Evolutionary conservation across 2,329 filamentous ascomycete genomes (phyloP).

Genomic region (Coccinonectria pachysandricola): DNA sequence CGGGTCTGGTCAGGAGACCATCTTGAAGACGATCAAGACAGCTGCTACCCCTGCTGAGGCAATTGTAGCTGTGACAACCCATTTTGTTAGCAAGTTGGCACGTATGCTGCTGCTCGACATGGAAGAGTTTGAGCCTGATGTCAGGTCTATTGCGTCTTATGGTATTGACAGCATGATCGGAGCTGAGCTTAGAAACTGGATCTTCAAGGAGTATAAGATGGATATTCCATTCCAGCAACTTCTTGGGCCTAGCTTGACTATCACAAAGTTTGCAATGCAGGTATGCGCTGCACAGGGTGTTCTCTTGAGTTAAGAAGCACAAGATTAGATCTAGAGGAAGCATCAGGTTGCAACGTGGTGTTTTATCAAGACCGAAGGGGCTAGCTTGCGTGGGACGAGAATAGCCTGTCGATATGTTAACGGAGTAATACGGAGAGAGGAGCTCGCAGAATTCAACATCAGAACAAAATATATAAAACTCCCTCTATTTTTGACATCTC

Average conservation of each 20-base stretch:
- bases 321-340: too few relatives aligned
- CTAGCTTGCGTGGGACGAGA: too few relatives aligned
- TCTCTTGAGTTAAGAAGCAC: too few relatives aligned
- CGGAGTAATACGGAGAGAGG: too few relatives aligned
- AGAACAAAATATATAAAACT: too few relatives aligned
- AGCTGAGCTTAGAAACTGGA: slow-evolving; percentile 25
- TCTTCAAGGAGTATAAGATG: slow-evolving; percentile 25
- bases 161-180: slow-evolving; percentile 29
- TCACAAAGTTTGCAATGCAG: slow-evolving; percentile 7
- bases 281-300: slow-evolving; percentile 1
- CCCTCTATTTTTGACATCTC: too few relatives aligned
- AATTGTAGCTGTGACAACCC: slow-evolving; percentile 5
- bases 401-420: too few relatives aligned
- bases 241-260: slow-evolving; percentile 21
- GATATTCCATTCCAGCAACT: slow-evolving; percentile 30
- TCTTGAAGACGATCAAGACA: slow-evolving; percentile 7
- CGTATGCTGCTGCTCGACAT: slow-evolving; percentile 12
- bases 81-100: slow-evolving; percentile 10
- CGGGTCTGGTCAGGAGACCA: slow-evolving; percentile 5
- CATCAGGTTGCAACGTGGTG: too few relatives aligned
- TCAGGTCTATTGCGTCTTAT: slow-evolving; percentile 17
- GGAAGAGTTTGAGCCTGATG: slow-evolving; percentile 6
- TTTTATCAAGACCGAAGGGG: too few relatives aligned
- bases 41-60: slow-evolving; percentile 6
- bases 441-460: too few relatives aligned